phyloP scores from a whole-genome alignment of 139 green algal species.

The Chlorella vulgaris region DNA sequence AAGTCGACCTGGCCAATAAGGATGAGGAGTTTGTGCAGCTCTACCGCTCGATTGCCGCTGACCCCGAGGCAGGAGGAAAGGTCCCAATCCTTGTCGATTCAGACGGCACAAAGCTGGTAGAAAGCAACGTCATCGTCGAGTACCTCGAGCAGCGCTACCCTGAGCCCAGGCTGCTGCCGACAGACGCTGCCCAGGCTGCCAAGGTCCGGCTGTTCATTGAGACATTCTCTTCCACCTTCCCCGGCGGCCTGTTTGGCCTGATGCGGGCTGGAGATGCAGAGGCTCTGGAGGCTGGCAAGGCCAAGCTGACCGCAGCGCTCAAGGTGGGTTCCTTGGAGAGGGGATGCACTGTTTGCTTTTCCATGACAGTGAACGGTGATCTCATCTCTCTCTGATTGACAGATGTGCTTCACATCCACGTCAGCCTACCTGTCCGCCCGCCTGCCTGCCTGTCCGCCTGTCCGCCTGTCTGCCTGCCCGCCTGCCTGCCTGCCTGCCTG shows the following conservation, averaged over 20 bases:
- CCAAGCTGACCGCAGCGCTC: conserved; percentile 13
- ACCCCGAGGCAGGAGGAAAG: conserved; percentile 21
- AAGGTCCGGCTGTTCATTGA: conserved; percentile 28
- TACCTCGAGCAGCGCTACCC: conserved; percentile 23
- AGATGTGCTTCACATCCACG: not conserved
- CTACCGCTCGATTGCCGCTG: conserved; percentile 12
- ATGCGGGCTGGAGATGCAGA: not conserved
- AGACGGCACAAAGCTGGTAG: conserved; percentile 6
- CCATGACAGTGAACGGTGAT: not conserved
- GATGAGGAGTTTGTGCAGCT: conserved; percentile 23
- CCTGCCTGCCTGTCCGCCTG: too few relatives aligned
- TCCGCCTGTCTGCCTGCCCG: too few relatives aligned
- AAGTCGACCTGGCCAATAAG: conserved; percentile 36
- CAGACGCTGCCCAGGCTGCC: not conserved
- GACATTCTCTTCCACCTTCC: not conserved
- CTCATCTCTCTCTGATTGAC: not conserved
- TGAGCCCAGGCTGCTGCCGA: not conserved
- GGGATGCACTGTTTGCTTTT: not conserved
- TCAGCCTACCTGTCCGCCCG: too few relatives aligned
- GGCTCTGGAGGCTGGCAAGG: not conserved
- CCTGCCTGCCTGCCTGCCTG: too few relatives aligned
- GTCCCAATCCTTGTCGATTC: conserved; percentile 31
- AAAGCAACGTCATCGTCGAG: conserved; percentile 16
- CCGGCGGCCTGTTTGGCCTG: not conserved
- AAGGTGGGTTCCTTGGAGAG: not conserved